Conservation (phyloP, 331 rosid species). For the Erythrophleum ivorense region DNA sequence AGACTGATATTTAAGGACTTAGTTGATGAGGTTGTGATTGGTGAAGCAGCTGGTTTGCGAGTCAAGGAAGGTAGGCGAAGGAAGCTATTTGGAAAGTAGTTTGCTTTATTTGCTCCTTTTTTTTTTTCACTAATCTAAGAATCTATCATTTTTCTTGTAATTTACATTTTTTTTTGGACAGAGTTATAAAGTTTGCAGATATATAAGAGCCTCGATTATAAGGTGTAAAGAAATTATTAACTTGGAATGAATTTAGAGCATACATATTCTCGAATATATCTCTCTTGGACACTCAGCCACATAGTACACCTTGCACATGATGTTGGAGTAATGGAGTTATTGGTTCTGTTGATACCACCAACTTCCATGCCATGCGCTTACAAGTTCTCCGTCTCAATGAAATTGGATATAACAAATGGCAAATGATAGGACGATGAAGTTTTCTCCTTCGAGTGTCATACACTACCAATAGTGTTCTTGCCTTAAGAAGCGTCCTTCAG, state of each 20-base stretch:
- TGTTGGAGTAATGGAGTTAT: not conserved
- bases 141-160: not conserved
- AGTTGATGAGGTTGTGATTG: slow-evolving; percentile 71
- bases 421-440: not conserved
- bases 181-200: slow-evolving; percentile 43
- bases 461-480: not conserved
- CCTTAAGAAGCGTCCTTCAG: not conserved
- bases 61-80: slow-evolving; percentile 69
- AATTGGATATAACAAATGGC: not conserved
- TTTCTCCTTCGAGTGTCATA: not conserved
- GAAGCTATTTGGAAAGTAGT: slow-evolving; percentile 66
- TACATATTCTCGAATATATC: slow-evolving; percentile 13
- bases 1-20: slow-evolving; percentile 80
- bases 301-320: not conserved
- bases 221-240: slow-evolving; percentile 52
- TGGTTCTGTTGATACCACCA: not conserved
- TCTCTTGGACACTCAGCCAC: not conserved
- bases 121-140: slow-evolving; percentile 21
- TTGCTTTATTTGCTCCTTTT: slow-evolving; percentile 33
- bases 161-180: slow-evolving; percentile 24
- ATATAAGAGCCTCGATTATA: slow-evolving; percentile 41
- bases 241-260: slow-evolving; percentile 40
- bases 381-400: not conserved
- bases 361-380: not conserved
- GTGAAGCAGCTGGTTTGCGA: slow-evolving; percentile 65